Base-by-base conservation (phyloP, 768 basidiomycete genomes). In the Leccinellum rugosiceps region DNA sequence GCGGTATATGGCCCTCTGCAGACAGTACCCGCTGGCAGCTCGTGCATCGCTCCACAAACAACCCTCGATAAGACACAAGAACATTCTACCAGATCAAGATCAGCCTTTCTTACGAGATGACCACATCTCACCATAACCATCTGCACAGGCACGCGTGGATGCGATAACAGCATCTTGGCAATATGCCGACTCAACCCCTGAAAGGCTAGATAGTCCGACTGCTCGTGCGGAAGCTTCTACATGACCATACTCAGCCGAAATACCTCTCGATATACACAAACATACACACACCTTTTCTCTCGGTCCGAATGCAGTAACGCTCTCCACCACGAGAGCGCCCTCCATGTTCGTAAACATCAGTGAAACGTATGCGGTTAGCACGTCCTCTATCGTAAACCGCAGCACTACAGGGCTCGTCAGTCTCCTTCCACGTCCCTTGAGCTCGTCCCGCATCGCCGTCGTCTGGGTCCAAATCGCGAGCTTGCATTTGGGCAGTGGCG, bases 1-100 rank as follows among this genome's bases (percentile, higher is more conserved):
- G 84, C 1, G 89, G 90, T 8, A 87, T 76, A 66, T 90, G 87
- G 0, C 84, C 85, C 62, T 91, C 88, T 2, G 76, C 74, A 0
- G 86, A 86, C 21, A 90, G 72, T 26, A 91, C 84, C 17, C 88
- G 83, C 49, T 80, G 74, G 64, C 90, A 92, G 30, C 68, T 72
- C 23, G 71, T 70, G 62, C 90, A 92, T 3, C 74, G 79, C 31
- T 83, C 79, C 50, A 83, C 74, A 62, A 91, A 91, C 23, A 92
- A 70, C 6, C 76, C 78, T 31, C 76, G 75, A 66, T 91, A 92
- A 0, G 82, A 76, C 5, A 71, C 69, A 21, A 88, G 76, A 23
- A 86, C 71, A 35, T 66, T 75, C 85, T 87, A 6, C 43, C 19
- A 38, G 3, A 35, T 34, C 52, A 31, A 25, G 8, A 8, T 68